Evolutionary conservation across 139 green algal genomes (phyloP).

Genomic region (Ulvella scutata): DNA sequence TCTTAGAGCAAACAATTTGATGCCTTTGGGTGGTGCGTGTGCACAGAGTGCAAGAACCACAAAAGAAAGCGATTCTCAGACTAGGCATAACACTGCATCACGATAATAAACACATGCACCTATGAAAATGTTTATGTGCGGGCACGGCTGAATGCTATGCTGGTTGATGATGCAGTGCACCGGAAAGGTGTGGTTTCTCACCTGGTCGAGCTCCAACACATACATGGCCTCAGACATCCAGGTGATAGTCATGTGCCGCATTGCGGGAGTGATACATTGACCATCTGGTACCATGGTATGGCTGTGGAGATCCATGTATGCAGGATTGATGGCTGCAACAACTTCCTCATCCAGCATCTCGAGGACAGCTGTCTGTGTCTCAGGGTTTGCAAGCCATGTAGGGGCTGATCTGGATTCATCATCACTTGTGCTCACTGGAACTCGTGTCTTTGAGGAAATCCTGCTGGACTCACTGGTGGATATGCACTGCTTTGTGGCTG

Average conservation of each 20-base stretch:
- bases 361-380: background rate
- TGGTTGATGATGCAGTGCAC: background rate
- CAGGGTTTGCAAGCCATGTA: background rate
- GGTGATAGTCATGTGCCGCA: background rate
- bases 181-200: background rate
- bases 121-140: no score
- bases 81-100: background rate
- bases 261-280: background rate
- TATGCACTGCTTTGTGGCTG: background rate
- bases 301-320: conserved; percentile 2
- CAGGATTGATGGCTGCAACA: background rate
- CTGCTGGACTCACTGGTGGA: background rate
- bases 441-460: background rate
- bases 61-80: no score
- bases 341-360: background rate
- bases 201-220: background rate
- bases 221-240: background rate
- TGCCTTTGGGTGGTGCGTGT: no score
- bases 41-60: no score
- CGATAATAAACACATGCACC: no score
- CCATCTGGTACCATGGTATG: background rate
- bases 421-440: background rate
- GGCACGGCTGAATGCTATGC: no score
- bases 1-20: no score
- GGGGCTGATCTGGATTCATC: background rate